Evolutionary conservation across 2,329 filamentous ascomycete genomes (phyloP), one percentile per base, ranked within the genome.

Genomic region (Xylaria sp.): DNA sequence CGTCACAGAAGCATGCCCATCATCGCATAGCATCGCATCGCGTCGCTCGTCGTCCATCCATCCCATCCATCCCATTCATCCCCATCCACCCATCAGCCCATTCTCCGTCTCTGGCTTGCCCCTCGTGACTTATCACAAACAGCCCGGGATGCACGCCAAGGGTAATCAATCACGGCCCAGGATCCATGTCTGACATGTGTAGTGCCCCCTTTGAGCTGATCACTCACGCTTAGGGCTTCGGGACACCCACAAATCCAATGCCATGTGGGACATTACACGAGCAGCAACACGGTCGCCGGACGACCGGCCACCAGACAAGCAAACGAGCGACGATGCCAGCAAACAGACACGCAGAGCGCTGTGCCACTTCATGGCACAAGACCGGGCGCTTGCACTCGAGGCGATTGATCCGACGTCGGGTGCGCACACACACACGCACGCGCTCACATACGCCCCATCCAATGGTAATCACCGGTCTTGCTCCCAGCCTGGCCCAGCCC

Each of bases 101-200:
- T 33, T 49, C 29, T 17, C 31, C 40, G 21, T 19, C 57, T 37
- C 37, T 31, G 25, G 56, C 27, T 46, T 49, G 63, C 56, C 37
- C 53, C 64, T 67, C 58, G 55, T 67, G 63, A 65, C 51, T 47
- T 60, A 40, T 53, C 59, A 64, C 58, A 60, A 63, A 56, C 52
- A 47, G 40, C 23, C 62, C 47, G 46, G 49, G 37, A 56, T 55
- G 54, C 55, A 60, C 53, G 52, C 51, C 54, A 53, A 57, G 55
- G 21, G n/a, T 41, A 57, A 41, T 61, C 65, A 61, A 61, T 61
- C 62, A 67, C 37, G 41, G 35, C 35, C 33, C 19, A 37, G 49
- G 41, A 54, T 57, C 49, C 38, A 48, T 58, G 59, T 58, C 46
- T 57, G 61, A 57, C 64, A 58, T 62, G 61, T 64, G 54, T 58